Evolutionary conservation across 148 eudicot genomes (phyloP).

Genomic region (Cornus kousa): DNA sequence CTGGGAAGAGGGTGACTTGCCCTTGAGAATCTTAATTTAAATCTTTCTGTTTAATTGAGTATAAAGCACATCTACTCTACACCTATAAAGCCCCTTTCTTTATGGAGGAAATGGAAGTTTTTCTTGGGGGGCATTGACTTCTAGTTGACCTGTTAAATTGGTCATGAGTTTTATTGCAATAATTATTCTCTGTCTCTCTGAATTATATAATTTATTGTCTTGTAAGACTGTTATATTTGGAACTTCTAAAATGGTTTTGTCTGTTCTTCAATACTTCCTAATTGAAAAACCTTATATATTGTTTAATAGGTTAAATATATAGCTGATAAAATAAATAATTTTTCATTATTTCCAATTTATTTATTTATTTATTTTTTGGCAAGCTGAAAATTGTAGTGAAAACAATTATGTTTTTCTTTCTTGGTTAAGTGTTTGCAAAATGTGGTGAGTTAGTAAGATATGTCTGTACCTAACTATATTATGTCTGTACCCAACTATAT

Average conservation of each 20-base stretch:
- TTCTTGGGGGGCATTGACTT: neutral
- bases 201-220: neutral
- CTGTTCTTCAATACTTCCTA: neutral
- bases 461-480: neutral
- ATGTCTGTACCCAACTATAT: neutral
- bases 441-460: neutral
- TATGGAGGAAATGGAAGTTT: constrained; percentile 6
- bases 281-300: neutral
- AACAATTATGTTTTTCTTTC: neutral
- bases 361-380: neutral
- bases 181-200: neutral
- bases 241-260: neutral
- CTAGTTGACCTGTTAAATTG: neutral
- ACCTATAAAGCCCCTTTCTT: neutral
- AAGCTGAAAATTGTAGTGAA: neutral
- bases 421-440: neutral
- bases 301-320: neutral
- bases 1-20: neutral
- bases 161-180: neutral
- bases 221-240: neutral
- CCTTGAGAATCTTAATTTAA: neutral
- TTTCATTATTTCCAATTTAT: neutral
- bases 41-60: neutral
- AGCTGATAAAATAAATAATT: no score
- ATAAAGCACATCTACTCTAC: neutral